These are phyloP conservation scores for Rhynchospora tenuis DNA, from an alignment of 176 grass and related monocot genomes.

Conservation along the genomic window DNA sequence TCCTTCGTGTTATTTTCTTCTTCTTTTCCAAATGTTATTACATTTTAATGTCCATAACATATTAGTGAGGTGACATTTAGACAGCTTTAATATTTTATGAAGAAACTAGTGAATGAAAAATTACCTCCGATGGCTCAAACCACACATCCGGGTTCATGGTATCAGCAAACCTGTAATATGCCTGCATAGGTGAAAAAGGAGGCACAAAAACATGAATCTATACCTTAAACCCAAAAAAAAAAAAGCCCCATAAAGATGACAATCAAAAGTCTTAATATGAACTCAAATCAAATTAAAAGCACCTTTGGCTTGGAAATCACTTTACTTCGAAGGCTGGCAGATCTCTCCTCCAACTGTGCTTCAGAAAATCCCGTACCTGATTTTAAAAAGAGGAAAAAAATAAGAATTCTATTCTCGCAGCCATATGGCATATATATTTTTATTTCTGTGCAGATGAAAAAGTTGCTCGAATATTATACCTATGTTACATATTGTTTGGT, in stretches of 20 bases:
- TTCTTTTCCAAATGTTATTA: not conserved
- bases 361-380: constrained; percentile 99
- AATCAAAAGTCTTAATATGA: not conserved
- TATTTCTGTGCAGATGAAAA: not conserved
- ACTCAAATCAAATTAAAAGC: constrained; percentile 22
- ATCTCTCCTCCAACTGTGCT: constrained; percentile 82
- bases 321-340: constrained; percentile 84
- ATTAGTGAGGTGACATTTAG: not conserved
- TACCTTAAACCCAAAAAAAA: constrained; percentile 11
- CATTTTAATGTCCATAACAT: not conserved
- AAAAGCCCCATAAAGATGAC: not conserved
- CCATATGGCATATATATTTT: not conserved
- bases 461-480: constrained; percentile 35
- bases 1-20: not conserved
- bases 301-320: constrained; percentile 89
- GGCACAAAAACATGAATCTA: constrained; percentile 12
- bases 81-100: not conserved
- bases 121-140: constrained; percentile 93
- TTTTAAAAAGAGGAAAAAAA: constrained; percentile 13
- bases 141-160: constrained; percentile 93
- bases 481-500: constrained; percentile 97
- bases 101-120: not conserved
- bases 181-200: constrained; percentile 41
- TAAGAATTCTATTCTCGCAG: not conserved
- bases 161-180: constrained; percentile 91